A percentile compares a stretch with the other conserved stretches of the same genome.
Evolutionary conservation across 2,329 filamentous ascomycete genomes (phyloP).

Genomic region (Trichoderma atroviride): DNA sequence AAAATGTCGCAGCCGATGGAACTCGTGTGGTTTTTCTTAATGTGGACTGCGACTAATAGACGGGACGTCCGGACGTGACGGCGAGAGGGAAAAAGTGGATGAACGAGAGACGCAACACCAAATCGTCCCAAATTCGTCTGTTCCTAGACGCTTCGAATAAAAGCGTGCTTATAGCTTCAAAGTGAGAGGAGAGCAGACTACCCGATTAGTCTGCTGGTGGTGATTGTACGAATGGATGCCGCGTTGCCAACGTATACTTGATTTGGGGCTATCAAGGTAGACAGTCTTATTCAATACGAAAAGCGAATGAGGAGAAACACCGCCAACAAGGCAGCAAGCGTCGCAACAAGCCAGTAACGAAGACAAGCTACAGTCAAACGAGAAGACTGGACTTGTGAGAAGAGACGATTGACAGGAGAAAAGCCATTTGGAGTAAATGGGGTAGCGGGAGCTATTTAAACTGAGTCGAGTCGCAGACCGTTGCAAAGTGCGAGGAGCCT

Average conservation of each 20-base stretch:
- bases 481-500: background rate
- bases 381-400: background rate
- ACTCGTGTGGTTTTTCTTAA: background rate
- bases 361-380: background rate
- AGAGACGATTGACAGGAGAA: background rate
- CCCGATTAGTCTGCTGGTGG: background rate
- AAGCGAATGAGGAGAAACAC: background rate
- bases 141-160: background rate
- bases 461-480: background rate
- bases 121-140: background rate
- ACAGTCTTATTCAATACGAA: background rate
- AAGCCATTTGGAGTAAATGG: background rate
- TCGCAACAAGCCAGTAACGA: background rate
- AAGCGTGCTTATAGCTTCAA: background rate
- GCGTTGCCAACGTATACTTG: background rate
- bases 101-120: background rate
- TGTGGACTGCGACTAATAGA: background rate
- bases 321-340: background rate
- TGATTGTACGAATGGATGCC: background rate
- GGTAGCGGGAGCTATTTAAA: background rate
- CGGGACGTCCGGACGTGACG: background rate
- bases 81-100: background rate
- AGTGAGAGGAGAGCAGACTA: background rate
- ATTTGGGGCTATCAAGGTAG: background rate
- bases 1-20: background rate